Conservation (phyloP, 2,329 filamentous ascomycete species). For the Graphium sp. region DNA sequence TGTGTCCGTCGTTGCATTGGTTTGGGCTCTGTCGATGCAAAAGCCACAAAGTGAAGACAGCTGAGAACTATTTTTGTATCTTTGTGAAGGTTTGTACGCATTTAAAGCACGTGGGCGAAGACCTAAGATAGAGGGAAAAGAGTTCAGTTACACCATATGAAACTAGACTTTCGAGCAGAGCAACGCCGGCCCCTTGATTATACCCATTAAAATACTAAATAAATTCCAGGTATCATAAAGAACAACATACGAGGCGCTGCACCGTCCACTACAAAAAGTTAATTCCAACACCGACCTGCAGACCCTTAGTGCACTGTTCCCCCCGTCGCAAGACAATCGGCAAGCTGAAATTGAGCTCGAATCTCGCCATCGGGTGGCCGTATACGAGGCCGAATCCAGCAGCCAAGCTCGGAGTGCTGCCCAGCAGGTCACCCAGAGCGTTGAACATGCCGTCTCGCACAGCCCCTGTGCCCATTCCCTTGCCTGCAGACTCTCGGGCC, state of each 20-base stretch:
- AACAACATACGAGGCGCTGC: no score
- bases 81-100: no score
- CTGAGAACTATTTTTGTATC: no score
- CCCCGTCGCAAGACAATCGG: conserved; percentile 68
- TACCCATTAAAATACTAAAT: no score
- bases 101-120: no score
- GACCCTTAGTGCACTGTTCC: conserved; percentile 76
- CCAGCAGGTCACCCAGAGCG: conserved; percentile 54
- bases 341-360: conserved; percentile 90
- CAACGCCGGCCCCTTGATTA: no score
- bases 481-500: conserved; percentile 18
- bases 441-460: conserved; percentile 35
- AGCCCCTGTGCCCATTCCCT: conserved; percentile 19
- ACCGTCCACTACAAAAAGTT: conserved; percentile 83
- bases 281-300: conserved; percentile 92
- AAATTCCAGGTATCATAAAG: no score
- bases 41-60: background rate
- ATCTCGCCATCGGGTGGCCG: conserved; percentile 80
- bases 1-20: conserved; percentile 9
- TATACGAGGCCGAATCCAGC: conserved; percentile 87
- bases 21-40: conserved; percentile 7
- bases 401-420: conserved; percentile 67
- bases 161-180: no score
- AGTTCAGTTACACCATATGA: no score
- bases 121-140: no score